A percentile compares a stretch with the other conserved stretches of the same genome.
Evolutionary conservation across 2,329 filamentous ascomycete genomes (phyloP).

Genomic region (Ophiostoma quercus): DNA sequence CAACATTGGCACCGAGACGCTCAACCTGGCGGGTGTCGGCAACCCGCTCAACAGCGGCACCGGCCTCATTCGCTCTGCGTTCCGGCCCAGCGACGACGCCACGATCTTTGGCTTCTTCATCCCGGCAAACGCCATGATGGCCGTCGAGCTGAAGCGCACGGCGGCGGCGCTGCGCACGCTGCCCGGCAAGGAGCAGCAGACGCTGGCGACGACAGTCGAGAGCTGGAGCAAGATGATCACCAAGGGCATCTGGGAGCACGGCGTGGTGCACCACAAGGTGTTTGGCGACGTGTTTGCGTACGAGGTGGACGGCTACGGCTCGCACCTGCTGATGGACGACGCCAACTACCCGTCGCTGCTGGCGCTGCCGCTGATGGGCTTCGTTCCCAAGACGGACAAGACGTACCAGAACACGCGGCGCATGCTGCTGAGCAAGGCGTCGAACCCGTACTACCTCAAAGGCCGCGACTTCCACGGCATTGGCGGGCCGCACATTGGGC

Average conservation of each 20-base stretch:
- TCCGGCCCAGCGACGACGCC: slow-evolving; percentile 90
- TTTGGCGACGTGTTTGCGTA: slow-evolving; percentile 79
- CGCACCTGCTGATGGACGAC: slow-evolving; percentile 79
- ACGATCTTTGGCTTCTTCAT: slow-evolving; percentile 94
- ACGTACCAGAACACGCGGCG: slow-evolving; percentile 84
- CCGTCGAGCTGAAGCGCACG: slow-evolving; percentile 74
- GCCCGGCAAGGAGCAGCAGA: slow-evolving; percentile 29
- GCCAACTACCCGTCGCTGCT: slow-evolving; percentile 80
- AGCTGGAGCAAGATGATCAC: slow-evolving; percentile 58
- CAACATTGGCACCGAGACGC: slow-evolving; percentile 79
- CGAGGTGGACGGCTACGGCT: slow-evolving; percentile 83
- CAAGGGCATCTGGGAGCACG: slow-evolving; percentile 77
- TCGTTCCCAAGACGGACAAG: slow-evolving; percentile 57
- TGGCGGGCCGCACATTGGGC: slow-evolving; percentile 72
- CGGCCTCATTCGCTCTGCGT: slow-evolving; percentile 82
- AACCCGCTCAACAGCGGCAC: slow-evolving; percentile 84
- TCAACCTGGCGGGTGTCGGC: slow-evolving; percentile 75
- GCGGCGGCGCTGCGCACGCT: slow-evolving; percentile 60
- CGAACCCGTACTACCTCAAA: slow-evolving; percentile 84
- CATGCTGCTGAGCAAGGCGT: slow-evolving; percentile 64
- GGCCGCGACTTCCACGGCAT: slow-evolving; percentile 79
- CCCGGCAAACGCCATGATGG: slow-evolving; percentile 93
- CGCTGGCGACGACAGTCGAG: slow-evolving; percentile 52
- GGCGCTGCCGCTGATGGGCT: slow-evolving; percentile 72
- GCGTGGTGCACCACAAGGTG: slow-evolving; percentile 67